Conservation (phyloP, 108 stramenopile species). For the Cyclotella sp. region DNA sequence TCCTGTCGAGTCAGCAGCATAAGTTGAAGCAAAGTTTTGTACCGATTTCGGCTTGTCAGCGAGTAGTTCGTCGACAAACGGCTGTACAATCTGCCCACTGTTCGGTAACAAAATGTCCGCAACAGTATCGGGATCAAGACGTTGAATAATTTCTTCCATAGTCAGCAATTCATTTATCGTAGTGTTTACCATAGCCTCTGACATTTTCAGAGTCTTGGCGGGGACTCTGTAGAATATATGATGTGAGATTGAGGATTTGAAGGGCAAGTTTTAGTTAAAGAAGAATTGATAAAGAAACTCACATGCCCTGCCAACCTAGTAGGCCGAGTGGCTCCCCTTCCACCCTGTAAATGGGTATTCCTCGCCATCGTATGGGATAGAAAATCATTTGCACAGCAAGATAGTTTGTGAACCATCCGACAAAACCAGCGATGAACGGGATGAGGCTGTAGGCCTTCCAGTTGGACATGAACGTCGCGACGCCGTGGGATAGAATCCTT, state of each 20-base stretch:
- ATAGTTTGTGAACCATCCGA: constrained; percentile 72
- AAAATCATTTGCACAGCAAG: constrained; percentile 68
- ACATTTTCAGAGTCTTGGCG: constrained; percentile 63
- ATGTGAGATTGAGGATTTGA: not conserved
- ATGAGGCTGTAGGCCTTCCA: constrained; percentile 55
- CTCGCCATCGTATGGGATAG: constrained; percentile 57
- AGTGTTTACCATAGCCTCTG: constrained; percentile 60
- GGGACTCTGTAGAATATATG: constrained; percentile 34
- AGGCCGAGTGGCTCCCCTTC: constrained; percentile 62
- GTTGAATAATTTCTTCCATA: constrained; percentile 58
- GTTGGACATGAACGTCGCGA: constrained; percentile 47
- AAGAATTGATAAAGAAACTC: not conserved
- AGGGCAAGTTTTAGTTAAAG: not conserved
- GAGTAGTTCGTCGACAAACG: constrained; percentile 55
- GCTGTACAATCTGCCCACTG: constrained; percentile 50
- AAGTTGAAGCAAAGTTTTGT: constrained; percentile 43
- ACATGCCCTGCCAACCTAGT: constrained; percentile 58
- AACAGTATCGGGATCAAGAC: constrained; percentile 54
- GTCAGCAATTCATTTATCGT: constrained; percentile 55
- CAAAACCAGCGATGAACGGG: constrained; percentile 55
- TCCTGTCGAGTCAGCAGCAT: constrained; percentile 35
- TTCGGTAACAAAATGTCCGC: constrained; percentile 50
- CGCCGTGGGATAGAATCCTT: constrained; percentile 34
- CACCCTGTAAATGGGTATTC: constrained; percentile 49
- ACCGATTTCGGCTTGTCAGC: constrained; percentile 52